Evolutionary conservation across 129 eudicot genomes (phyloP).

Genomic region (Helianthus tuberosus): DNA sequence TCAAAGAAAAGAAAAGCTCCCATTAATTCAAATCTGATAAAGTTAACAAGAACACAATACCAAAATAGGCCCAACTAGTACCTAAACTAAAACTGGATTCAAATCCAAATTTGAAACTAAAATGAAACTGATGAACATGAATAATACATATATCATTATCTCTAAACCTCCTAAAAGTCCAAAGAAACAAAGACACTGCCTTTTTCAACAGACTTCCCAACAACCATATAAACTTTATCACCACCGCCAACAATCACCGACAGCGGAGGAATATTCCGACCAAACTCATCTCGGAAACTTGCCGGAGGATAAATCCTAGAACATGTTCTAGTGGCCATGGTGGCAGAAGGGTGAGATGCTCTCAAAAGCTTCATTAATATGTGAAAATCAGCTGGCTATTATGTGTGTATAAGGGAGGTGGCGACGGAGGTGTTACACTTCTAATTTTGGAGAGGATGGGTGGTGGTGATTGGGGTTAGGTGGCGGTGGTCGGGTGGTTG

Average conservation of each 20-base stretch:
- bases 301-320: conserved; percentile 52
- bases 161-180: conserved; percentile 57
- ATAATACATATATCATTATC: conserved; percentile 53
- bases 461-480: too few species aligned
- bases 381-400: not conserved
- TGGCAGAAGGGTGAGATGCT: conserved; percentile 28
- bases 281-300: conserved; percentile 40
- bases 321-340: conserved; percentile 26
- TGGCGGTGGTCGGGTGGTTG: too few species aligned
- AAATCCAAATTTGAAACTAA: not conserved
- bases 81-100: not conserved
- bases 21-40: conserved; percentile 8
- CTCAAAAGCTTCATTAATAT: conserved; percentile 45
- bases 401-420: too few species aligned
- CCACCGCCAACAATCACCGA: conserved; percentile 16
- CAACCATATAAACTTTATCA: conserved; percentile 67
- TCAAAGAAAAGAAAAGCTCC: not conserved
- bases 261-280: conserved; percentile 25
- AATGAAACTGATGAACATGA: conserved; percentile 61
- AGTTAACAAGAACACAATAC: conserved; percentile 1
- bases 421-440: too few species aligned
- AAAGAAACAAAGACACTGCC: conserved; percentile 57
- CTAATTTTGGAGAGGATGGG: too few species aligned
- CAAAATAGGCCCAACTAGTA: not conserved
- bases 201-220: conserved; percentile 65